phyloP scores from a whole-genome alignment of 2,329 filamentous ascomycete genomes.

The Pseudofabraea citricarpa region DNA sequence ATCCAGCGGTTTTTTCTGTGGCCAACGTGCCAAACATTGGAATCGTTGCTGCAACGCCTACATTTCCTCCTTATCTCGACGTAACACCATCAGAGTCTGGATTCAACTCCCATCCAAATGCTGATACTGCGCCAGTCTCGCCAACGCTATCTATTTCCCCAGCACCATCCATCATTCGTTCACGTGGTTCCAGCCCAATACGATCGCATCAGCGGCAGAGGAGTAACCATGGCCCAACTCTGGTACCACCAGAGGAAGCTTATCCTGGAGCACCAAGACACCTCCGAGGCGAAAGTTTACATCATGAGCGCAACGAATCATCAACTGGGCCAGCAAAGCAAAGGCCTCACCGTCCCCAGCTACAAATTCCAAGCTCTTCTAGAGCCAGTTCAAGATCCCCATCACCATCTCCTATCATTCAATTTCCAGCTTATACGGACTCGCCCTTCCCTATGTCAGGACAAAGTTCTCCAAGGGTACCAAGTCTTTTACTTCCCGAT shows the following conservation, averaged over 20 bases:
- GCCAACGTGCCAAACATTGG: conserved; percentile 24
- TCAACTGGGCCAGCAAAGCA: too few species aligned
- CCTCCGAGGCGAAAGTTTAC: conserved; percentile 25
- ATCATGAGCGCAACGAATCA: conserved; percentile 28
- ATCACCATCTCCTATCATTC: conserved; percentile 21
- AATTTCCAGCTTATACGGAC: conserved; percentile 27
- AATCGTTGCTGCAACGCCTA: conserved; percentile 34
- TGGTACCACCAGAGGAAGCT: conserved; percentile 36
- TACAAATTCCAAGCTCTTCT: conserved; percentile 24
- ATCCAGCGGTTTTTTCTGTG: conserved; percentile 20
- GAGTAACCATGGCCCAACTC: conserved; percentile 30
- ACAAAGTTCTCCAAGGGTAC: conserved; percentile 18
- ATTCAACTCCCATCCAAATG: conserved; percentile 16
- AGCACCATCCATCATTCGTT: conserved; percentile 15
- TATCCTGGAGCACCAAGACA: conserved; percentile 30
- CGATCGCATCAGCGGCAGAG: conserved; percentile 16
- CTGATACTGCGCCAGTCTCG: conserved; percentile 25
- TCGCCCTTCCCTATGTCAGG: conserved; percentile 24
- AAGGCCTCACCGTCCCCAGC: conserved; percentile 13
- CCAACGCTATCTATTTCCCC: conserved; percentile 27
- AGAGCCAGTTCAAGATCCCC: conserved; percentile 23
- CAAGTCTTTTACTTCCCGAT: conserved; percentile 26
- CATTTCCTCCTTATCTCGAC: conserved; percentile 27
- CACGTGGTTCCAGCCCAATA: conserved; percentile 29
- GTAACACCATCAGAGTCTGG: conserved; percentile 10